Conservation (phyloP, 23 red algal species). For the Gracilaria gracilis region DNA sequence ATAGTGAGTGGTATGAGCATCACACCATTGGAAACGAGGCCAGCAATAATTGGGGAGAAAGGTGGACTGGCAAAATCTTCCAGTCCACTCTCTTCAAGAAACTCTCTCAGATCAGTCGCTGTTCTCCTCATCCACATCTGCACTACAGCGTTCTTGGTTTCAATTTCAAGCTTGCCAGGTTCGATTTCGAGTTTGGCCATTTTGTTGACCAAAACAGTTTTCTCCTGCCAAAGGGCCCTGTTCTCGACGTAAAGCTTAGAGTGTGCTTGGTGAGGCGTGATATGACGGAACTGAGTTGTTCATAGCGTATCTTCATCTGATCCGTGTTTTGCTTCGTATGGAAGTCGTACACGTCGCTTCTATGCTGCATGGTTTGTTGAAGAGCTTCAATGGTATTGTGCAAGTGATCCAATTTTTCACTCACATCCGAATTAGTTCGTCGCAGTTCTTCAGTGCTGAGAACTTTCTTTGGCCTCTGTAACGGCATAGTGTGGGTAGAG, state of each 20-base stretch:
- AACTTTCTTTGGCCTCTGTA: not conserved
- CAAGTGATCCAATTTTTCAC: conserved; percentile 41
- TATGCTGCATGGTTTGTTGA: conserved; percentile 45
- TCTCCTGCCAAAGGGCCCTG: conserved; percentile 33
- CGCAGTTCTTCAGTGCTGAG: conserved; percentile 34
- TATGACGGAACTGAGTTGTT: conserved; percentile 44
- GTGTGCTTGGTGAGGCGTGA: conserved; percentile 37
- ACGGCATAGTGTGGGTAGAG: not conserved
- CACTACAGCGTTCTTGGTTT: too few species aligned
- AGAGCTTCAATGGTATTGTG: conserved; percentile 56
- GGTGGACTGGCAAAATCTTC: conserved; percentile 59
- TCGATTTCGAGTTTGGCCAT: too few species aligned
- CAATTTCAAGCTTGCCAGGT: too few species aligned
- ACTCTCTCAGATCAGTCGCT: conserved; percentile 53
- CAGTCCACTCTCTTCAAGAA: conserved; percentile 64
- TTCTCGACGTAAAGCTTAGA: conserved; percentile 59
- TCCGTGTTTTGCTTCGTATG: too few species aligned
- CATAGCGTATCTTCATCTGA: conserved; percentile 50
- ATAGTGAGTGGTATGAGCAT: conserved; percentile 39
- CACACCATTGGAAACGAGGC: too few species aligned
- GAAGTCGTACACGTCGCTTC: conserved; percentile 46
- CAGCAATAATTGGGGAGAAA: conserved; percentile 67
- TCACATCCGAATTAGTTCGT: conserved; percentile 50
- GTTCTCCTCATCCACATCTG: too few species aligned
- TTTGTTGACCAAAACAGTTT: too few species aligned